Base-by-base conservation (phyloP, 2,329 filamentous ascomycete genomes). In the Colletotrichum gigasporum region DNA sequence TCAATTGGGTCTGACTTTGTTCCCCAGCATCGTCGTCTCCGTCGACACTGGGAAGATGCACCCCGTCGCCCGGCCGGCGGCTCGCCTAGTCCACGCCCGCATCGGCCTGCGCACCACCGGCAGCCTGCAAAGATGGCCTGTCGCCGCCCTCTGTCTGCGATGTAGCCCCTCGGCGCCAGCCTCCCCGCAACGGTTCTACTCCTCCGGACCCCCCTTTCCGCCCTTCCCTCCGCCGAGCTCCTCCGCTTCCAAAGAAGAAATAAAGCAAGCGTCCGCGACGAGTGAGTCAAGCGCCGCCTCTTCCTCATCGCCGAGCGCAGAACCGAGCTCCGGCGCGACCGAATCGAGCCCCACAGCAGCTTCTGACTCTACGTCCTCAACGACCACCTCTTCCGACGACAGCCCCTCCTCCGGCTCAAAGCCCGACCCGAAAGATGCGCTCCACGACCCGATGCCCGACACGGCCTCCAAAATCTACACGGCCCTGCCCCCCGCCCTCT, bases 401-500 rank as follows among this genome's bases (percentile, higher is more conserved):
- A n/a, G n/a, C n/a, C n/a, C n/a, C 11, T 35, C 59, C 2, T 11
- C 53, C 20, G 42, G 50, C 28, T 26, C 28, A 44, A 22, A 44
- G 16, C 3, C 26, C 8, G 6, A 34, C 16, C 41, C 44, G 44
- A 41, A 57, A 16, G 51, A 35, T 11, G 35, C 51, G 18, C 34
- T 18, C 20, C 37, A 63, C 10, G 53, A 59, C 8, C 60, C 45
- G 16, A 45, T 52, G n/a, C 60, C 60, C 54, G 60, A 59, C 11
- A 45, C 24, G 1, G 60, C 60, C 45, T 60, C 61, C 39, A 64
- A 64, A 22, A 64, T 48, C 39, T 53, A 64, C 61, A 60, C 60
- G 10, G 54, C 76, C 30, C 79, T 78, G 30, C 82, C 81, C 56
- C 78, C 78, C 30, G 73, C 72, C 24, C 72, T 83, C 24, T 79